Evolutionary conservation across 2,329 filamentous ascomycete species (phyloP).

Genomic region (Colletotrichum sp.): DNA sequence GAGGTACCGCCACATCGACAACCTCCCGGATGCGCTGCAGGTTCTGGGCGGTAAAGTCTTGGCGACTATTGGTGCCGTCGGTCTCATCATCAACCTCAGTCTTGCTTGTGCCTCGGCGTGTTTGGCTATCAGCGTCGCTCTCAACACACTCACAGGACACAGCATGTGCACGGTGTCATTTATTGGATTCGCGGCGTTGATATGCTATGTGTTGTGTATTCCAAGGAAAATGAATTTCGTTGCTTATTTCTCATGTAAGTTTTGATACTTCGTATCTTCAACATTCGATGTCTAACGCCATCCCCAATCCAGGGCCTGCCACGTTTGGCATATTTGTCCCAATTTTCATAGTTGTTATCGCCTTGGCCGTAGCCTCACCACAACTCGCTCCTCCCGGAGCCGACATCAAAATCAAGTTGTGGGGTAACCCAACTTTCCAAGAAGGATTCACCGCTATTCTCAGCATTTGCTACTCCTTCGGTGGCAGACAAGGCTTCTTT

Average conservation of each 20-base stretch:
- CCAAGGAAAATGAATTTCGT: neutral
- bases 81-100: neutral
- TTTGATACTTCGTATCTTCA: fast-evolving
- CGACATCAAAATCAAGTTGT: neutral
- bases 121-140: neutral
- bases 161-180: neutral
- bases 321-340: neutral
- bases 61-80: neutral
- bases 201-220: neutral
- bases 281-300: fast-evolving
- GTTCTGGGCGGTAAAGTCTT: neutral
- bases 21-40: neutral
- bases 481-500: neutral
- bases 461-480: neutral
- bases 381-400: neutral
- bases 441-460: neutral
- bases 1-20: neutral
- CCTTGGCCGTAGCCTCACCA: neutral
- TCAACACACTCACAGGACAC: neutral
- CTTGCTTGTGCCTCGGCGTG: neutral
- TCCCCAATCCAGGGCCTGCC: neutral
- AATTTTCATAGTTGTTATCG: neutral
- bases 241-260: neutral
- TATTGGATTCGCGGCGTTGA: neutral
- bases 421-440: neutral